Base-by-base conservation (phyloP, 306 rosid species). In the Gastrolobium villosum region DNA sequence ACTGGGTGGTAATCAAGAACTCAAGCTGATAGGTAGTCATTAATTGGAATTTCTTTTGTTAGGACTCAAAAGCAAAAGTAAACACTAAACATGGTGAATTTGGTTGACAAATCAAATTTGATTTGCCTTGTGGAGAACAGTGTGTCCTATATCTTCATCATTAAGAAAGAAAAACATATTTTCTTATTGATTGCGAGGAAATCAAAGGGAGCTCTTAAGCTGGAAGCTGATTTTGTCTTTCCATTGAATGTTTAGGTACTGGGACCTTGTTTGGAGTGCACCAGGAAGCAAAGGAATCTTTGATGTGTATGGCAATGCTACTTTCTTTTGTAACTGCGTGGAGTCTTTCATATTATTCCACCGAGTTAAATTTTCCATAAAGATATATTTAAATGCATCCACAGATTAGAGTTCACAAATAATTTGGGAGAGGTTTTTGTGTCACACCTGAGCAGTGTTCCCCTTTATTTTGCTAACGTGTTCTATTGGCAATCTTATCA, bases 181-280 rank as follows among this genome's bases (percentile, higher is more conserved):
- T 52, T 63, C 36, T 32, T 73, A 55, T 1, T 45, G 65, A 61
- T 68, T 41, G 31, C 35, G 55, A n/a, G 14, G 54, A 81, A 44
- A 81, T 67, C 41, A 11, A 26, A 55, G 80, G 74, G 11, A 60
- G 11, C 32, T 61, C 28, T 69, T 76, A 59, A 56, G 59, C 39
- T 52, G 60, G 71, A 79, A 63, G 63, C 70, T 88, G 84, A 84
- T 67, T 62, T 6, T 74, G 49, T 66, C 50, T 73, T 85, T 50
- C 63, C 43, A 54, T 36, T 85, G 89, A 61, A 73, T 85, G 40
- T 88, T 72, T 65, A 95, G 99, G 96, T 95, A 93, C 75, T 95
- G 99, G 99, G 99, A 95, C 82, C 88, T 95, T 80, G 91, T 95
- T 48, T 93, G 99, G 99, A 89, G 90, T 83, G 84, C 96, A 40